Evolutionary conservation across 495 filamentous ascomycete genomes (phyloP).

Genomic region (Penicillium argentinense): DNA sequence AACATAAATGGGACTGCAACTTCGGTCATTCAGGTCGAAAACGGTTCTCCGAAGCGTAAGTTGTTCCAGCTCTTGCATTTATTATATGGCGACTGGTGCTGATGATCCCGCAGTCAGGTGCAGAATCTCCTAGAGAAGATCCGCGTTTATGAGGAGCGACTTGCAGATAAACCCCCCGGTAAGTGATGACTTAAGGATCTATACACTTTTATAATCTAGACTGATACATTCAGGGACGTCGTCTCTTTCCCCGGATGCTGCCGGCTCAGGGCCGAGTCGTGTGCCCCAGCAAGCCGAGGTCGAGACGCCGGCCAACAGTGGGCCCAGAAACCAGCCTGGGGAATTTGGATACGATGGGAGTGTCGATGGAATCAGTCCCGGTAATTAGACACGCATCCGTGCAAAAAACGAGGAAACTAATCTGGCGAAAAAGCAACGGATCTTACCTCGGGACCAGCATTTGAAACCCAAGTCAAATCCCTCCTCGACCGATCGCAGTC

Average conservation of each 20-base stretch:
- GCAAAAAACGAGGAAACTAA: too few species aligned
- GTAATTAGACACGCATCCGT: too few species aligned
- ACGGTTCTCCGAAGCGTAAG: constrained; percentile 22
- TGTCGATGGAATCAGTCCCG: constrained; percentile 15
- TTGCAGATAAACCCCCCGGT: neutral
- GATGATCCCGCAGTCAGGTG: constrained; percentile 9
- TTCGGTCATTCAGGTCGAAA: constrained; percentile 16
- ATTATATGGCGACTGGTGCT: neutral
- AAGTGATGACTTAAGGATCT: neutral
- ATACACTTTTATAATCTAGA: neutral
- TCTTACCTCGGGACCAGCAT: constrained; percentile 22
- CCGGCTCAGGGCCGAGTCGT: neutral
- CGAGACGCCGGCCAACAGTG: neutral
- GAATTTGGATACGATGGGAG: constrained; percentile 5
- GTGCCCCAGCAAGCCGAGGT: neutral
- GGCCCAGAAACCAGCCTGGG: neutral
- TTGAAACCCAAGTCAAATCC: constrained; percentile 25
- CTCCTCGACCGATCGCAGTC: constrained; percentile 10
- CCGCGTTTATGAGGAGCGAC: constrained; percentile 15
- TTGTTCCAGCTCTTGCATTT: neutral
- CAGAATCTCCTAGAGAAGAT: constrained; percentile 17
- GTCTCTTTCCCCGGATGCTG: neutral
- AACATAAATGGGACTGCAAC: constrained; percentile 22
- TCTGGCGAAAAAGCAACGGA: constrained; percentile 16
- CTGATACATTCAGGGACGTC: neutral